phyloP scores from a whole-genome alignment of 2,329 filamentous ascomycete genomes.

The Scytalidium sp. region DNA sequence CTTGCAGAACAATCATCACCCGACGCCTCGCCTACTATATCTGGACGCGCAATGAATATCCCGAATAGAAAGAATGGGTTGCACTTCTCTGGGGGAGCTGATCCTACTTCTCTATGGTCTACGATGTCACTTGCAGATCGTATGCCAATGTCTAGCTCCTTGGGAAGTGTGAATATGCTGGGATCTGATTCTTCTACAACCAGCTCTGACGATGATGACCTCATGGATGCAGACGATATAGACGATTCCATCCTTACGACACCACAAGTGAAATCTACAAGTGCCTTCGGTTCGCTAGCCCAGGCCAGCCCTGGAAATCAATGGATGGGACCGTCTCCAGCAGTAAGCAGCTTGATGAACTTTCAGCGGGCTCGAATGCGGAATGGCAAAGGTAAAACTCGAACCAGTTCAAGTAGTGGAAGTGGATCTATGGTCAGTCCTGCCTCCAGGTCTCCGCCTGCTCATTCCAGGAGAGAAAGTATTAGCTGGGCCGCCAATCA shows the following conservation, averaged over 20 bases:
- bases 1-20: conserved; percentile 85
- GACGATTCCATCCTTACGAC: conserved; percentile 81
- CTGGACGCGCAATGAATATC: conserved; percentile 66
- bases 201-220: conserved; percentile 66
- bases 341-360: conserved; percentile 74
- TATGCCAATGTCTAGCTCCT: conserved; percentile 72
- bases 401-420: conserved; percentile 66
- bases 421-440: conserved; percentile 67
- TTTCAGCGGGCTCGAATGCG: conserved; percentile 64
- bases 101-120: conserved; percentile 65
- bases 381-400: conserved; percentile 57
- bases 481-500: conserved; percentile 89
- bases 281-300: conserved; percentile 37
- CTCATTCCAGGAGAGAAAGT: conserved; percentile 73
- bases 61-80: conserved; percentile 47
- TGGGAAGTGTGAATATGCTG: conserved; percentile 52
- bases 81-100: conserved; percentile 49
- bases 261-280: conserved; percentile 66
- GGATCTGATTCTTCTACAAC: conserved; percentile 76
- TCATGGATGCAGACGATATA: conserved; percentile 68
- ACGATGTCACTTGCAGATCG: conserved; percentile 68
- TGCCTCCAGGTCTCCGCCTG: conserved; percentile 75
- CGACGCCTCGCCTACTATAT: conserved; percentile 84
- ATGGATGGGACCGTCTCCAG: conserved; percentile 68
- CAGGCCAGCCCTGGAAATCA: conserved; percentile 53